These are phyloP conservation scores for Xylaria cubensis DNA, from an alignment of 495 filamentous ascomycete genomes.

Conservation along the genomic window DNA sequence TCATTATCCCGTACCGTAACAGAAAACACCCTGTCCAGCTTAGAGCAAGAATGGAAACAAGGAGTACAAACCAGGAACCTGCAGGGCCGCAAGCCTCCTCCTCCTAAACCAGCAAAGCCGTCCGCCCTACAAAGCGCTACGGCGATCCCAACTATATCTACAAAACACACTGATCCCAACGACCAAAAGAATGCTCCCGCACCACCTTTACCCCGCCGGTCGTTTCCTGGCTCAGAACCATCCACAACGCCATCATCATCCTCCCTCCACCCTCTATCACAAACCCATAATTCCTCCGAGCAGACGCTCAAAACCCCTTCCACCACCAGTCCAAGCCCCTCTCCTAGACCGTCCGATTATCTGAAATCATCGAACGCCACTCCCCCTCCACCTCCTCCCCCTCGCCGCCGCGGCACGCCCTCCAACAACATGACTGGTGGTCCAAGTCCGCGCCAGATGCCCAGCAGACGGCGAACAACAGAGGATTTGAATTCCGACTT, in stretches of 20 bases:
- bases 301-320: constrained; percentile 13
- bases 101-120: constrained; percentile 73
- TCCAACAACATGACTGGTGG: constrained; percentile 17
- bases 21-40: constrained; percentile 29
- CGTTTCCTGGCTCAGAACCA: constrained; percentile 27
- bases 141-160: constrained; percentile 30
- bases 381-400: constrained; percentile 51
- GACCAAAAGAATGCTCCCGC: constrained; percentile 32
- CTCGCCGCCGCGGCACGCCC: constrained; percentile 51
- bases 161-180: constrained; percentile 24
- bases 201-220: constrained; percentile 36
- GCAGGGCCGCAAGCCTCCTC: constrained; percentile 46
- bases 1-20: constrained; percentile 43
- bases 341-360: neutral
- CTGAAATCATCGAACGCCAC: constrained; percentile 21
- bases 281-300: constrained; percentile 44
- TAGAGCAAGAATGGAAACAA: constrained; percentile 24
- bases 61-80: constrained; percentile 51
- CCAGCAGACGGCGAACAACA: constrained; percentile 33
- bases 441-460: constrained; percentile 31
- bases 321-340: constrained; percentile 14
- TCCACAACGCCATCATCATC: constrained; percentile 5
- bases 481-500: constrained; percentile 41
- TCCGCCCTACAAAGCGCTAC: constrained; percentile 59
- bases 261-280: constrained; percentile 41